Conservation (phyloP, 1,284 basidiomycete species). For the Bjerkandera adusta region DNA sequence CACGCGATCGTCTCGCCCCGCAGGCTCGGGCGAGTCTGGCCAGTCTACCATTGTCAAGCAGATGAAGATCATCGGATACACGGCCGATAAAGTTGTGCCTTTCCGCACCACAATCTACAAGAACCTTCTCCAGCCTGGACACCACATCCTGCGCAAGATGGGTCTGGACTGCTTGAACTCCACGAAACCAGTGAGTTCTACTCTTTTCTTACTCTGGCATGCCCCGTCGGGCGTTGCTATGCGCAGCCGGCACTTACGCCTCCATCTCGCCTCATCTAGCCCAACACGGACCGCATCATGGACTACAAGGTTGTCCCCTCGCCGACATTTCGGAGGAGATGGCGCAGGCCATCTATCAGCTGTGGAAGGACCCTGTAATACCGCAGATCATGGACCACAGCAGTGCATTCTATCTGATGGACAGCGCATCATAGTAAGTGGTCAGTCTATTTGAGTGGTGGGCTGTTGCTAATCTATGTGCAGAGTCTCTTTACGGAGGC, state of each 20-base stretch:
- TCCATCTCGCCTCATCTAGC: conserved; percentile 26
- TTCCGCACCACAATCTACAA: conserved; percentile 84
- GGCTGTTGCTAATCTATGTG: background rate
- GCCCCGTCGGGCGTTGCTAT: background rate
- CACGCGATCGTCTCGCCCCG: background rate
- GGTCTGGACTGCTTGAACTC: conserved; percentile 81
- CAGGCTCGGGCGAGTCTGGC: conserved; percentile 84
- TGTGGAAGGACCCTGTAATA: conserved; percentile 93
- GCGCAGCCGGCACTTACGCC: background rate
- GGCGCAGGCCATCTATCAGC: conserved; percentile 74
- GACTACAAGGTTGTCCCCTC: conserved; percentile 46
- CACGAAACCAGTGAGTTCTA: conserved; percentile 62
- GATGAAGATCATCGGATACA: conserved; percentile 99
- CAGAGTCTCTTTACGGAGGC: conserved; percentile 87
- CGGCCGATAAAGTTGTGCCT: conserved; percentile 73
- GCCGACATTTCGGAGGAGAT: conserved; percentile 53
- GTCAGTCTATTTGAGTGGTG: background rate
- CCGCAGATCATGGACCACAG: conserved; percentile 83
- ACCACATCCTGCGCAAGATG: conserved; percentile 88
- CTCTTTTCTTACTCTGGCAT: too few species aligned
- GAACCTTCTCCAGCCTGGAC: conserved; percentile 87
- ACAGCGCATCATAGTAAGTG: conserved; percentile 87
- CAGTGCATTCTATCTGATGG: conserved; percentile 95
- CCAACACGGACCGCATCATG: conserved; percentile 60
- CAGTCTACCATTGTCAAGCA: conserved; percentile 98